Evolutionary conservation across 2,329 filamentous ascomycete species (phyloP), one percentile per base, ranked within the genome.

Genomic region (Diaporthe vexans): DNA sequence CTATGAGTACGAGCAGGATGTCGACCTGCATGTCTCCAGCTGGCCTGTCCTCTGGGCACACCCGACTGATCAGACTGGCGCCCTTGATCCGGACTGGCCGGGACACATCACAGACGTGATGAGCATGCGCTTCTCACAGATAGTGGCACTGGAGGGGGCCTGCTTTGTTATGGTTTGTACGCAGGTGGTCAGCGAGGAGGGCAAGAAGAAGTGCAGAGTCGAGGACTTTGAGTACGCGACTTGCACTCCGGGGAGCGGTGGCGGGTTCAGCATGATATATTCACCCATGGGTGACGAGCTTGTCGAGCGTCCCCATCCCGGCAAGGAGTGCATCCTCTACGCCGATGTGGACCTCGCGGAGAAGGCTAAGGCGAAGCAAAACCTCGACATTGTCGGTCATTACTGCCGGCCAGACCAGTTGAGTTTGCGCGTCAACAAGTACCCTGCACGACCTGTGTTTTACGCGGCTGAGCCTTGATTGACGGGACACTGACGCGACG

Each of bases 221-320:
- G 51, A 48, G 46, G 67, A 59, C 26, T 58, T 58, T 10, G 52
- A 29, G 21, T 56, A 71, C 46, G 56, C 57, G 19, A 35, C 26
- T 63, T 46, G 37, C 37, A 74, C 81, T 77, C 82, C 82, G 0
- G 82, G 84, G 3, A 86, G 86, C 29, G 88, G 88, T 2, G 86
- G 86, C 29, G 88, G 88, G 1, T 85, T 85, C 71, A 85, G 86
- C 4, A 87, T 86, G 75, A 84, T 89, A 29, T 87, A 87, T 74
- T 88, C 85, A 0, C 88, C 88, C 0, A 88, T 90, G 76, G 88
- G 88, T 1, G 80, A 86, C 11, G 37, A 46, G 48, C 61, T 69
- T 13, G 71, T 57, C 21, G 33, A 74, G 37, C 79, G 84, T 5
- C 48, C 85, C 72, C 79, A 81, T 4, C 79, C 81, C 19, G 82